These are phyloP conservation scores for Wickerhamomyces sydowiorum DNA, from an alignment of 805 yeast species.

Conservation along the genomic window DNA sequence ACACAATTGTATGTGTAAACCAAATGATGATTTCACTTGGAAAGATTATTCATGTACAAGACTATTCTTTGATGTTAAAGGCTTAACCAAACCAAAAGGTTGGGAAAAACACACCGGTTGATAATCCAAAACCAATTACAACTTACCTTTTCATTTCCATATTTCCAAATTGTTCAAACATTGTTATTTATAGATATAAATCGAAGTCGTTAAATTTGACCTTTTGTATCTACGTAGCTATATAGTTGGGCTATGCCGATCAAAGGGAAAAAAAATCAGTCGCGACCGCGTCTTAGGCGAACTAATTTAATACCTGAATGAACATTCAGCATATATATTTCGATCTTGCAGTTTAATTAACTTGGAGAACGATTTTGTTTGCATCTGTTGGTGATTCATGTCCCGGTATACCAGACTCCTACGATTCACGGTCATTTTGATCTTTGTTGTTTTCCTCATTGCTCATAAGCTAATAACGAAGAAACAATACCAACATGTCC, in stretches of 20 bases:
- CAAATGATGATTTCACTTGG: conserved; percentile 70
- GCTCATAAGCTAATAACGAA: conserved; percentile 14
- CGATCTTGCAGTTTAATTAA: no score
- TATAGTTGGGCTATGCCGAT: background rate
- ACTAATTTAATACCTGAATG: no score
- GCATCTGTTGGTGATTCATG: no score
- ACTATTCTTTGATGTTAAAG: conserved; percentile 51
- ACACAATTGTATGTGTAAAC: conserved; percentile 69
- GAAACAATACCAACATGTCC: conserved; percentile 11
- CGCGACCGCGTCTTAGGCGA: background rate
- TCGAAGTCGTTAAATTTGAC: no score
- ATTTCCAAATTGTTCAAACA: background rate
- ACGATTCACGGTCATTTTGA: conserved; percentile 14
- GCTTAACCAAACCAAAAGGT: conserved; percentile 55
- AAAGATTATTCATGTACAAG: conserved; percentile 66
- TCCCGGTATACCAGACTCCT: conserved; percentile 10
- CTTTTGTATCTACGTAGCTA: background rate
- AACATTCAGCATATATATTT: no score
- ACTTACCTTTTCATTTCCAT: background rate
- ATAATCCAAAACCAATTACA: background rate
- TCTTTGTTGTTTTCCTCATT: conserved; percentile 11
- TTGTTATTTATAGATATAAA: background rate
- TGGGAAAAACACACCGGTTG: conserved; percentile 58
- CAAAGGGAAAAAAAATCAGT: background rate
- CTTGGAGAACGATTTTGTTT: no score